Conservation (phyloP, 208 protist genomes). For the Strigomonas culicis region DNA sequence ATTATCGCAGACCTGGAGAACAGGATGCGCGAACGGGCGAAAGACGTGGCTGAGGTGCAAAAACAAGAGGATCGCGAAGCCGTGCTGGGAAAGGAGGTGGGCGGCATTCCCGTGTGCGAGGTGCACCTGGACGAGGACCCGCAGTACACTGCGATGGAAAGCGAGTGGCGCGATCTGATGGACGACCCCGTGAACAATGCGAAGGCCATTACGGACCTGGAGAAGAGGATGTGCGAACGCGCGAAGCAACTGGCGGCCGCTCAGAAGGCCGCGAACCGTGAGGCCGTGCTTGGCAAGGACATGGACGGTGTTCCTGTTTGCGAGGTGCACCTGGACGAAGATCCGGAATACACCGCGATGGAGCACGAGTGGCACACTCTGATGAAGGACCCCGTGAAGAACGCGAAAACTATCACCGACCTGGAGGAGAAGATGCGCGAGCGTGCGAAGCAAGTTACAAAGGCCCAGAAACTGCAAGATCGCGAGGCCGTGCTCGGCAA, state of each 20-base stretch:
- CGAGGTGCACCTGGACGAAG: slow-evolving; percentile 28
- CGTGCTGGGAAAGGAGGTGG: slow-evolving; percentile 13
- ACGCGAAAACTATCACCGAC: slow-evolving; percentile 11
- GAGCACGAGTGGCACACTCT: slow-evolving; percentile 23
- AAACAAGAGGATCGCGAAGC: slow-evolving; percentile 9
- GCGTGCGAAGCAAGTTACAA: slow-evolving; percentile 17
- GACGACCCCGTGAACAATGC: slow-evolving; percentile 18
- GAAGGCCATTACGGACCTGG: slow-evolving; percentile 10
- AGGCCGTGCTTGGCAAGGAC: slow-evolving; percentile 27
- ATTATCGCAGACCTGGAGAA: slow-evolving; percentile 7
- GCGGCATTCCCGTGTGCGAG: slow-evolving; percentile 26
- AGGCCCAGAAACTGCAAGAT: slow-evolving; percentile 11
- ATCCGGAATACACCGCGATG: slow-evolving; percentile 27
- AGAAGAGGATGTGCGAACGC: slow-evolving; percentile 27
- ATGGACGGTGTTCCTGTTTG: slow-evolving; percentile 33
- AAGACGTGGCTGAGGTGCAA: slow-evolving; percentile 17
- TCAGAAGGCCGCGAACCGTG: slow-evolving; percentile 19
- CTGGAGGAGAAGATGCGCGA: slow-evolving; percentile 24
- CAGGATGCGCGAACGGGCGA: slow-evolving; percentile 21
- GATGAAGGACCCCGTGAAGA: slow-evolving; percentile 23
- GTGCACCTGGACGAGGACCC: slow-evolving; percentile 27
- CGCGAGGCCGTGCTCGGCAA: slow-evolving; percentile 16
- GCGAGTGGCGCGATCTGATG: slow-evolving; percentile 22
- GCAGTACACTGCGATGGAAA: slow-evolving; percentile 25
- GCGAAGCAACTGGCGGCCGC: slow-evolving; percentile 18